These are phyloP conservation scores for Arabis hirsuta DNA, from an alignment of 345 rosid genomes.

Conservation along the genomic window DNA sequence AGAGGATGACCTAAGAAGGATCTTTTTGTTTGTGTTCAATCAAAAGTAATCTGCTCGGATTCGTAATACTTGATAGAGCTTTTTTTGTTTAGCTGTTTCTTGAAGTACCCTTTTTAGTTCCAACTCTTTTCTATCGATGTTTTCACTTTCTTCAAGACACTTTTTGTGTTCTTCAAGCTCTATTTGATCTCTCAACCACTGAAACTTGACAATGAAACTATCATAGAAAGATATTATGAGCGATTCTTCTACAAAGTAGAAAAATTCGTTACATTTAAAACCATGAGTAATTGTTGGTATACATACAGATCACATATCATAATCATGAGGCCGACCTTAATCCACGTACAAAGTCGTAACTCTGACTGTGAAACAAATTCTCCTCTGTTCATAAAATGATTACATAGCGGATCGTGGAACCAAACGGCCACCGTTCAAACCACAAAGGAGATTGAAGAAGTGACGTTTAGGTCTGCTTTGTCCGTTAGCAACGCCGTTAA, in stretches of 20 bases:
- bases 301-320: too few species aligned
- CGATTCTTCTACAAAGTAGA: background rate
- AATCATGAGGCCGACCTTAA: too few species aligned
- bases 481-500: constrained; percentile 12
- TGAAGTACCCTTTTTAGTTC: background rate
- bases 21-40: background rate
- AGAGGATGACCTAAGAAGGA: constrained; percentile 55
- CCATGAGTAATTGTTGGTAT: too few species aligned
- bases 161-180: constrained; percentile 1
- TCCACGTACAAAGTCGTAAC: background rate
- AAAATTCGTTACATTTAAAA: background rate
- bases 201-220: background rate
- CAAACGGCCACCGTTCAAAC: constrained; percentile 59
- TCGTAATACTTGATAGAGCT: constrained; percentile 33
- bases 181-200: background rate
- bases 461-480: constrained; percentile 32
- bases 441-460: constrained; percentile 55
- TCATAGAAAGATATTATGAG: too few species aligned
- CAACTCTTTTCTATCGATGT: constrained; percentile 23
- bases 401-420: constrained; percentile 67
- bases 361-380: background rate
- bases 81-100: constrained; percentile 40
- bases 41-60: constrained; percentile 20
- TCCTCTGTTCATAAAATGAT: background rate
- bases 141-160: constrained; percentile 13